Evolutionary conservation across 257 asterid species (phyloP), one percentile per base, ranked within the genome.

Genomic region (Solanum lignicaule): DNA sequence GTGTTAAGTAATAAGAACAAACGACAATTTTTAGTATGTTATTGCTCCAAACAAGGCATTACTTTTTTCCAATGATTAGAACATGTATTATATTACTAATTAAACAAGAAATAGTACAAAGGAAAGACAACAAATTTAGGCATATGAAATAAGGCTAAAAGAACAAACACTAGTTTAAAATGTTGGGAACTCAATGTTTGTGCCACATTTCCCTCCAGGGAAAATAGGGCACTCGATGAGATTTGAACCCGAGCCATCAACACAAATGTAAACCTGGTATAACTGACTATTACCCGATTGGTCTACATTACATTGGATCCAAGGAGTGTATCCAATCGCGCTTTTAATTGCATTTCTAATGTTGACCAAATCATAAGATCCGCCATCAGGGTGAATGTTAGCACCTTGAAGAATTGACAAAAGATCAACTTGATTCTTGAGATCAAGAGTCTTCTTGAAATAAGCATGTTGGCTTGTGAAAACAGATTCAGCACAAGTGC

Each of bases 371-470:
- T 92, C 91, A 91, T 95, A 93, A 0, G 87, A 89, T 0, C 92
- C 87, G 0, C 93, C 96, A 11, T 93, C 95, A 10, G 69, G 83
- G 27, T 86, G 76, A 10, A 86, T 91, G 90, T 93, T 95, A 85
- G 94, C 92, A 79, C 90, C 90, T 81, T 87, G 92, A n/a, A 96
- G 98, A 83, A 90, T 83, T 86, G 91, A 92, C 88, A 96, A 96
- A 86, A 95, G 91, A 83, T 91, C 90, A 36, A 89, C 11, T 60
- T 90, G 88, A 15, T 92, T 87, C 78, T 94, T 94, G 87, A 95
- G 96, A 43, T 89, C 55, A 20, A 96, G 96, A 52, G 98, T 90
- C 4, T 94, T 68, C 66, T 84, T 75, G 81, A 96, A 96, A 87
- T 95, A 96, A 29, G 84, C 66, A 71, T 95, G 98, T 74, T 95